Conservation (phyloP, 305 asterid species). For the Solanum chacoense region DNA sequence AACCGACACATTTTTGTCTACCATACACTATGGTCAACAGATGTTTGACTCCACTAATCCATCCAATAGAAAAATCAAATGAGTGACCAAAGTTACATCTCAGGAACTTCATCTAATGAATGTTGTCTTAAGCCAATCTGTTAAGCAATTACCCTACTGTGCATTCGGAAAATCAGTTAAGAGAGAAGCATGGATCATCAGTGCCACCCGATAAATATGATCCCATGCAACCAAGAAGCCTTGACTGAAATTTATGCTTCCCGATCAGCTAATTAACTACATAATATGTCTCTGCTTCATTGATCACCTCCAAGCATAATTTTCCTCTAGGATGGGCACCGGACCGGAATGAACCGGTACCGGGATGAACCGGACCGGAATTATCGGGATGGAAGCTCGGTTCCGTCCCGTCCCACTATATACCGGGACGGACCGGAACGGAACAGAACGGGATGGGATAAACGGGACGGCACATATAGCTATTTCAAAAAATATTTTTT, state of each 20-base stretch:
- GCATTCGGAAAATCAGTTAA: not conserved
- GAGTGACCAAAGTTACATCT: not conserved
- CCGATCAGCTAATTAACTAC: not conserved
- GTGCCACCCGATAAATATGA: not conserved
- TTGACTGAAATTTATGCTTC: not conserved
- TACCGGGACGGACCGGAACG: too few species aligned
- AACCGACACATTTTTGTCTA: not conserved
- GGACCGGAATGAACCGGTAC: too few species aligned
- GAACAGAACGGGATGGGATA: too few species aligned
- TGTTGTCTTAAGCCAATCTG: not conserved
- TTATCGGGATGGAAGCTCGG: too few species aligned
- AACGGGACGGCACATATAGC: too few species aligned
- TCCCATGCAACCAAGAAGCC: not conserved
- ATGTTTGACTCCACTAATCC: not conserved
- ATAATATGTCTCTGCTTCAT: not conserved
- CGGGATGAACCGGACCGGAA: too few species aligned
- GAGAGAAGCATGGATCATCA: not conserved
- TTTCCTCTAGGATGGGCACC: not conserved
- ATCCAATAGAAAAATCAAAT: not conserved
- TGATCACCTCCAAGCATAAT: not conserved
- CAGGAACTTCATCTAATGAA: not conserved
- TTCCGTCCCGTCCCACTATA: too few species aligned
- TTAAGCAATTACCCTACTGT: not conserved
- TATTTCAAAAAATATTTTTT: too few species aligned
- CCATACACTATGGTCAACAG: not conserved